Evolutionary conservation across 192 early-diverging fungal species (phyloP).

Genomic region (Anaeromyces robustus): DNA sequence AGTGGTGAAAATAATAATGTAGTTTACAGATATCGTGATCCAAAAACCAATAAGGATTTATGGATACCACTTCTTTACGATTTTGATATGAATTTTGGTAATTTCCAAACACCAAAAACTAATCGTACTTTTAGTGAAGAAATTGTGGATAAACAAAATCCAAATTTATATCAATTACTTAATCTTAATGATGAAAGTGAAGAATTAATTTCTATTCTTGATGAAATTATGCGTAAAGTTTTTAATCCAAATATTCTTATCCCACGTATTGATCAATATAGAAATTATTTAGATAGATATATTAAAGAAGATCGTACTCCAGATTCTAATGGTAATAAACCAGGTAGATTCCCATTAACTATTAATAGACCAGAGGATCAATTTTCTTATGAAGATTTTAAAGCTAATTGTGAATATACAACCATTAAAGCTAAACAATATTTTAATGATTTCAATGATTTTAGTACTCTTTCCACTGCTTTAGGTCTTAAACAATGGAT

Average conservation of each 20-base stretch:
- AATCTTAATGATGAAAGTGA: neutral
- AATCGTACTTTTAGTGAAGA: neutral
- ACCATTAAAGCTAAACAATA: neutral
- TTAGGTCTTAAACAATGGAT: neutral
- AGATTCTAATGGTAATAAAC: neutral
- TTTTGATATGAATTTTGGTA: neutral
- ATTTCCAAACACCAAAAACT: neutral
- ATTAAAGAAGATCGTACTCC: neutral
- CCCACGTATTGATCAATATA: neutral
- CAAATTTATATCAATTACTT: neutral
- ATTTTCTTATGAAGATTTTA: neutral
- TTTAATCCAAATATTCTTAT: neutral
- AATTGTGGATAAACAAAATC: neutral
- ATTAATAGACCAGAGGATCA: neutral
- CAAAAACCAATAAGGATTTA: neutral
- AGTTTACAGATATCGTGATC: neutral
- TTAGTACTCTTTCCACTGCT: neutral
- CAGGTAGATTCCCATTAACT: neutral
- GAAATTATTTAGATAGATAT: neutral
- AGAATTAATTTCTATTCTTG: neutral
- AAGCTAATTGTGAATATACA: neutral
- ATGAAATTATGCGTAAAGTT: neutral
- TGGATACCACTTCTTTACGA: neutral
- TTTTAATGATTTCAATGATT: too few relatives aligned
- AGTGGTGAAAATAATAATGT: neutral